phyloP scores from a whole-genome alignment of 208 protist species.

The Acanthamoeba lenticulata region DNA sequence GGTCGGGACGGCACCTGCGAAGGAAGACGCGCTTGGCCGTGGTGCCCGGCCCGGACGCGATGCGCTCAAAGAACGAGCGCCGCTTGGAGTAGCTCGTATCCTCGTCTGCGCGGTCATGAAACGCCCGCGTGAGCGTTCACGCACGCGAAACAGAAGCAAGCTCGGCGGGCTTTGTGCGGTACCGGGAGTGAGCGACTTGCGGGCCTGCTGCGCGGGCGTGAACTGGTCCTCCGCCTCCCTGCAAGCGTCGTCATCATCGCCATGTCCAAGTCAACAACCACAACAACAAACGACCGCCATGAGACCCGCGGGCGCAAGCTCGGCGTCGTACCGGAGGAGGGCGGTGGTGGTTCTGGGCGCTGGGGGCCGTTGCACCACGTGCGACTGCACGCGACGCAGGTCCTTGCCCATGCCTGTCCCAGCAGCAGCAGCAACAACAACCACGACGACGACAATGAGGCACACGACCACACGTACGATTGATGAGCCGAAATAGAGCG shows the following conservation, averaged over 20 bases:
- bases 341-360: background rate
- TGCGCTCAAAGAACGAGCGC: background rate
- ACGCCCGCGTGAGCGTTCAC: too few species aligned
- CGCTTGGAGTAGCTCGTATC: background rate
- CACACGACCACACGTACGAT: background rate
- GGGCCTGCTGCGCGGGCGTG: background rate
- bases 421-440: too few species aligned
- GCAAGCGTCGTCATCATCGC: too few species aligned
- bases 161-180: background rate
- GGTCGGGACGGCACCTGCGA: background rate
- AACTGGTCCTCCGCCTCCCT: conserved; percentile 24
- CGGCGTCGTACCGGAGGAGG: background rate
- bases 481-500: background rate
- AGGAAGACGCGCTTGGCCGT: conserved; percentile 5
- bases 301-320: background rate
- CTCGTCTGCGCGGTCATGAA: background rate
- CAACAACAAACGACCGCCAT: background rate
- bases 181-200: background rate
- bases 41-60: background rate
- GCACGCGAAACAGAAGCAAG: background rate
- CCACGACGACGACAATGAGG: too few species aligned
- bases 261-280: background rate
- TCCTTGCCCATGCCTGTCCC: conserved; percentile 21
- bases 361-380: background rate
- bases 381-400: conserved; percentile 7